A percentile compares a stretch with the other conserved stretches of the same genome.
Conservation (phyloP, 441 rosid species). For the Bruguiera hainesii region DNA sequence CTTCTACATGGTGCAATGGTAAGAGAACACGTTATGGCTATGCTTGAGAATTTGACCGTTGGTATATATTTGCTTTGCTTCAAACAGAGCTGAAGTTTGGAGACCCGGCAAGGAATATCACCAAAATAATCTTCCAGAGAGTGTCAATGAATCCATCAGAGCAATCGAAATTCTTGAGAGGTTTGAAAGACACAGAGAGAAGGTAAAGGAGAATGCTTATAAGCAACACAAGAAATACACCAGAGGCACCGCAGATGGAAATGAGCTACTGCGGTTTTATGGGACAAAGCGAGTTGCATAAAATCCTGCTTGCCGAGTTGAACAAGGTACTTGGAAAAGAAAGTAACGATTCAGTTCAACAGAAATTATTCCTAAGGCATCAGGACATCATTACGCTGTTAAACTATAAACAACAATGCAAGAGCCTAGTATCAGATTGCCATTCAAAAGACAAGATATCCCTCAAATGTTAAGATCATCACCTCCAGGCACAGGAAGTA, state of each 20-base stretch:
- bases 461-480: conserved; percentile 16
- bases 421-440: conserved; percentile 13
- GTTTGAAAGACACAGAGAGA: conserved; percentile 43
- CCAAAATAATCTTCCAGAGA: conserved; percentile 39
- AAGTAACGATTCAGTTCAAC: background rate
- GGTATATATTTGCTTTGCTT: background rate
- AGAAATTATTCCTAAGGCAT: too few relatives aligned
- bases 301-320: conserved; percentile 31
- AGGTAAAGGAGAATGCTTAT: conserved; percentile 31
- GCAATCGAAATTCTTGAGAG: conserved; percentile 29
- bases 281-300: conserved; percentile 30
- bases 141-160: conserved; percentile 37
- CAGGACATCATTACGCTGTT: conserved; percentile 5
- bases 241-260: conserved; percentile 45
- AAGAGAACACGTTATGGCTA: too few relatives aligned
- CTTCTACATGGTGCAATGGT: too few relatives aligned
- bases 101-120: conserved; percentile 47
- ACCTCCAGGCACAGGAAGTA: conserved; percentile 84
- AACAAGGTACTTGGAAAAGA: background rate
- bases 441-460: background rate
- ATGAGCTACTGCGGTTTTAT: conserved; percentile 45
- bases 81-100: conserved; percentile 33
- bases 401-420: conserved; percentile 19
- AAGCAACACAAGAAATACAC: conserved; percentile 30
- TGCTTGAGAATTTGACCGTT: too few relatives aligned